A percentile compares a stretch with the other conserved stretches of the same genome.
phyloP scores from a whole-genome alignment of 768 basidiomycete species.

The Hortiboletus flavorubellus region DNA sequence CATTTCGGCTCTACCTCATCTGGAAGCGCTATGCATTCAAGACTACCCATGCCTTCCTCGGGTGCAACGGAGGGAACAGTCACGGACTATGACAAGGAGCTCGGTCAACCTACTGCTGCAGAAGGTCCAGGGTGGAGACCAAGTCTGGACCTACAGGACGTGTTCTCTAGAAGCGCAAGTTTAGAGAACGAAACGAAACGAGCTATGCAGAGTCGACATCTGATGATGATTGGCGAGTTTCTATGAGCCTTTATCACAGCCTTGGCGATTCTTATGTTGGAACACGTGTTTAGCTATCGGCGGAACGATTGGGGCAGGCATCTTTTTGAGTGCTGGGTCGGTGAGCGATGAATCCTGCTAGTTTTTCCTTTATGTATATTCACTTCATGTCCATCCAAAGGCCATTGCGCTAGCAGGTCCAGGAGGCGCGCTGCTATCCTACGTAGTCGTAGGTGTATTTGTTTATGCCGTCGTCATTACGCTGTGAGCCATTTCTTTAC shows the following conservation, averaged over 20 bases:
- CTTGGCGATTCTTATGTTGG: not conserved
- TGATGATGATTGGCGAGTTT: constrained; percentile 41
- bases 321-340: constrained; percentile 58
- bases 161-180: constrained; percentile 9
- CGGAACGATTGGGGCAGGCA: constrained; percentile 58
- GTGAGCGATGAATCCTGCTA: constrained; percentile 25
- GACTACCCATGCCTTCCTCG: constrained; percentile 1
- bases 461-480: constrained; percentile 60
- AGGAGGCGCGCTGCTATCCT: constrained; percentile 59
- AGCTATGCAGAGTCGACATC: constrained; percentile 39
- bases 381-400: constrained; percentile 20
- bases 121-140: not conserved
- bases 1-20: not conserved
- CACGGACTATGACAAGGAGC: constrained; percentile 1
- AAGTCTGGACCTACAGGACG: not conserved
- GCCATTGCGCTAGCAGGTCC: constrained; percentile 57
- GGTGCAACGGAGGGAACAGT: not conserved
- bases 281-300: constrained; percentile 42
- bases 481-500: constrained; percentile 34
- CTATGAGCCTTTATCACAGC: not conserved
- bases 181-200: constrained; percentile 33
- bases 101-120: not conserved
- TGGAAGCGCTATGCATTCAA: not conserved
- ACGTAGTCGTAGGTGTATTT: constrained; percentile 55
- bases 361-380: not conserved